A percentile compares a stretch with the other conserved stretches of the same genome.
phyloP scores from a whole-genome alignment of 306 rosid species.

The Comarum palustre region DNA sequence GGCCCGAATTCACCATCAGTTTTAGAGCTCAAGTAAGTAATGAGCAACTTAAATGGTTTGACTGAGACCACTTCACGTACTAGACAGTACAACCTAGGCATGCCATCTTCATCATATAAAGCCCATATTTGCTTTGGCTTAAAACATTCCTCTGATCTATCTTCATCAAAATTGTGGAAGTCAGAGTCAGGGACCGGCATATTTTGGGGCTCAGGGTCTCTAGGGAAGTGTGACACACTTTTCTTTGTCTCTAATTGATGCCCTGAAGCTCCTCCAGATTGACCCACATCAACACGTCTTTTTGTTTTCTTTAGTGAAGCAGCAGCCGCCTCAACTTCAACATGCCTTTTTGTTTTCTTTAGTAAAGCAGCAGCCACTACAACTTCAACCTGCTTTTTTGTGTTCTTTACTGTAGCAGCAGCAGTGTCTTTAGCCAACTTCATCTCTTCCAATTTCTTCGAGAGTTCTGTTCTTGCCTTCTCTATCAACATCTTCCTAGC shows the following conservation, averaged over 20 bases:
- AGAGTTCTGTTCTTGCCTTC: slow-evolving; percentile 77
- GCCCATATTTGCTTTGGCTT: slow-evolving; percentile 99
- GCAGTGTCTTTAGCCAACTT: slow-evolving; percentile 51
- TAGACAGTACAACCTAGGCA: slow-evolving; percentile 97
- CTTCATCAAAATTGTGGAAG: slow-evolving; percentile 94
- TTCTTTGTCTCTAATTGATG: slow-evolving; percentile 43
- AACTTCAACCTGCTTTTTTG: slow-evolving; percentile 37
- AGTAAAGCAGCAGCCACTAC: slow-evolving; percentile 25
- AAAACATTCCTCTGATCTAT: slow-evolving; percentile 91
- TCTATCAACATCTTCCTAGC: slow-evolving; percentile 75
- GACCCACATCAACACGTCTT: slow-evolving; percentile 40
- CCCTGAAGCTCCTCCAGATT: slow-evolving; percentile 33
- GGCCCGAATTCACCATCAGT: slow-evolving; percentile 83
- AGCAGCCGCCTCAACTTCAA: slow-evolving; percentile 33
- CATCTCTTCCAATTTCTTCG: slow-evolving; percentile 73
- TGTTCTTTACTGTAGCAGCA: slow-evolving; percentile 32
- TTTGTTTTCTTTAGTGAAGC: slow-evolving; percentile 37
- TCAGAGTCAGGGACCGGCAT: slow-evolving; percentile 72
- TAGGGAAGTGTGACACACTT: slow-evolving; percentile 51
- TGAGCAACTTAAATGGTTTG: slow-evolving; percentile 76
- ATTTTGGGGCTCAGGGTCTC: slow-evolving; percentile 50
- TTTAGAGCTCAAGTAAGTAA: slow-evolving; percentile 82
- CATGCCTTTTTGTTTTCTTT: slow-evolving; percentile 37
- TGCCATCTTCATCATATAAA: slow-evolving; percentile 93
- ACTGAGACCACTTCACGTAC: slow-evolving; percentile 85